These are phyloP conservation scores for Plasmodium vivax DNA, from an alignment of 169 alveolate species.

Conservation along the genomic window DNA sequence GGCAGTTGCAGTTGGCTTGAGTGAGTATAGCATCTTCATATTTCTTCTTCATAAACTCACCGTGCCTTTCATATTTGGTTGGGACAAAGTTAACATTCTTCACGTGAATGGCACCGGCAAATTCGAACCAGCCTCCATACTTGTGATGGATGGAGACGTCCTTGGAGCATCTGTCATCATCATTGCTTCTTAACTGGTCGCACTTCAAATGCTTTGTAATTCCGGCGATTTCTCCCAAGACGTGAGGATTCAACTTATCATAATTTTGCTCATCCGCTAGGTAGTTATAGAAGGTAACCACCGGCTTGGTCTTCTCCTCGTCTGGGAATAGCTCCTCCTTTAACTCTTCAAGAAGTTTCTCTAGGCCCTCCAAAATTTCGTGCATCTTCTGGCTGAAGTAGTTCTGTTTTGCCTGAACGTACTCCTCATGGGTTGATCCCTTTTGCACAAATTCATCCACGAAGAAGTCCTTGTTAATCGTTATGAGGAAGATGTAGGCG, in stretches of 20 bases:
- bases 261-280: slow-evolving; percentile 7
- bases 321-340: slow-evolving; percentile 7
- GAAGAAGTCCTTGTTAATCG: slow-evolving; percentile 30
- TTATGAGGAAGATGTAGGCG: slow-evolving; percentile 23
- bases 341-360: not conserved
- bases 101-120: slow-evolving; percentile 39
- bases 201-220: slow-evolving; percentile 57
- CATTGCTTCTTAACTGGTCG: not conserved
- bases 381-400: not conserved
- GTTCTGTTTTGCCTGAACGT: not conserved
- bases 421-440: not conserved
- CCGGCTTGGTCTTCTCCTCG: slow-evolving; percentile 6
- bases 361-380: slow-evolving; percentile 1
- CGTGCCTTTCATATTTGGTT: slow-evolving; percentile 27
- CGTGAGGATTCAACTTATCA: slow-evolving; percentile 31
- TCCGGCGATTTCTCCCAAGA: slow-evolving; percentile 68
- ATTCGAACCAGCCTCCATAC: slow-evolving; percentile 75
- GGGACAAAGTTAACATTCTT: slow-evolving; percentile 19
- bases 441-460: slow-evolving; percentile 23
- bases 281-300: slow-evolving; percentile 23
- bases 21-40: slow-evolving; percentile 27
- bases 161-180: not conserved
- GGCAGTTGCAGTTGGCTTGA: slow-evolving; percentile 40
- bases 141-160: slow-evolving; percentile 51
- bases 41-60: slow-evolving; percentile 16